Conservation (phyloP, 1,139 yeast species). For the Sugiyamaella pinicola region DNA sequence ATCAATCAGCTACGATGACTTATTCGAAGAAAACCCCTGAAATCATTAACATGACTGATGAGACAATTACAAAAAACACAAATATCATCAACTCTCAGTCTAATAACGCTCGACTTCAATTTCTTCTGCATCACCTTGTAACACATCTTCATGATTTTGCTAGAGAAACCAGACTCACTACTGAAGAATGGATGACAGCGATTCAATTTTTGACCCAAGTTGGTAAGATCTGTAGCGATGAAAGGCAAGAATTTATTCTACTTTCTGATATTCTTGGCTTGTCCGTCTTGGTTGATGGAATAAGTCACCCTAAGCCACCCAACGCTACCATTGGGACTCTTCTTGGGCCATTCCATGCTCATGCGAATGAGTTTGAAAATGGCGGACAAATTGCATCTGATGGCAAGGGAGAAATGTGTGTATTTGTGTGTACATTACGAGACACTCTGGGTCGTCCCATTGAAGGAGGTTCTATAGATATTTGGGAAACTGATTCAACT, state of each 20-base stretch:
- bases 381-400: slow-evolving; percentile 41
- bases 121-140: slow-evolving; percentile 39
- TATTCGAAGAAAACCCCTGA: background rate
- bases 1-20: background rate
- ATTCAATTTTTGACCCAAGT: slow-evolving; percentile 40
- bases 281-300: slow-evolving; percentile 42
- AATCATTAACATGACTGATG: slow-evolving; percentile 38
- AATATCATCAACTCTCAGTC: slow-evolving; percentile 40
- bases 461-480: slow-evolving; percentile 23
- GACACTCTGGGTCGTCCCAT: slow-evolving; percentile 37
- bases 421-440: slow-evolving; percentile 36
- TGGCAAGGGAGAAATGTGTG: slow-evolving; percentile 42
- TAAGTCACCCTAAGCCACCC: slow-evolving; percentile 43
- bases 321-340: slow-evolving; percentile 43
- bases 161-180: slow-evolving; percentile 42
- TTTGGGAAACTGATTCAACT: slow-evolving; percentile 34
- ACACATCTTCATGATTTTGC: slow-evolving; percentile 45
- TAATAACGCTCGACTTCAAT: slow-evolving; percentile 36
- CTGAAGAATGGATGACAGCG: slow-evolving; percentile 44
- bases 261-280: slow-evolving; percentile 43
- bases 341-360: slow-evolving; percentile 45
- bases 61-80: slow-evolving; percentile 41
- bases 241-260: slow-evolving; percentile 43
- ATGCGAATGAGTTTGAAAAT: slow-evolving; percentile 38
- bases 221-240: slow-evolving; percentile 43